These are phyloP conservation scores for Yarrowia sp. DNA, from an alignment of 805 yeast genomes.

Conservation along the genomic window DNA sequence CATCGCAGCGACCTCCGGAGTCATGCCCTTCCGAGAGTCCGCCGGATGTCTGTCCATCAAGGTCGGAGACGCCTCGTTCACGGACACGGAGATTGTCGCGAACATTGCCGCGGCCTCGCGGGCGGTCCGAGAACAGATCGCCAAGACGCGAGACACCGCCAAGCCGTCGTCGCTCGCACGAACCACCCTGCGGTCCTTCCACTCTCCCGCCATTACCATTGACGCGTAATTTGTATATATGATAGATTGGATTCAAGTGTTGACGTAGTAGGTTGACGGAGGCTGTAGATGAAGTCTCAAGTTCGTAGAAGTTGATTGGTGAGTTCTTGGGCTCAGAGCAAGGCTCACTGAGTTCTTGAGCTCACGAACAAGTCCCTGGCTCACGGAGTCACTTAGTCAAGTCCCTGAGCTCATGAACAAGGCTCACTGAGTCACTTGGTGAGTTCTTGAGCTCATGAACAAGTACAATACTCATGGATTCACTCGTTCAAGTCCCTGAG, in stretches of 20 bases:
- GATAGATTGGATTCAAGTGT: background rate
- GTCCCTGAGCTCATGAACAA: no score
- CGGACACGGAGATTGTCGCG: slow-evolving; percentile 69
- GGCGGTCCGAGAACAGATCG: slow-evolving; percentile 48
- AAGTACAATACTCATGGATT: no score
- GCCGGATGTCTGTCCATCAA: slow-evolving; percentile 55
- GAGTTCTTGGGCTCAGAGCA: no score
- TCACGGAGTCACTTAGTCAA: no score
- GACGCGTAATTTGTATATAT: slow-evolving; percentile 23
- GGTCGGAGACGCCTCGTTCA: slow-evolving; percentile 72
- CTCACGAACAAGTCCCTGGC: no score
- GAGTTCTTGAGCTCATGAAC: no score
- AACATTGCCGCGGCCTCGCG: slow-evolving; percentile 67
- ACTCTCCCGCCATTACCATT: slow-evolving; percentile 22
- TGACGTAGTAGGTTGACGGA: no score
- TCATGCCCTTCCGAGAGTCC: slow-evolving; percentile 75
- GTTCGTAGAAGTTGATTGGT: no score
- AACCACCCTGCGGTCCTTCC: slow-evolving; percentile 24
- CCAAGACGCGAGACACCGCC: slow-evolving; percentile 22
- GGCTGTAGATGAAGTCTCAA: no score
- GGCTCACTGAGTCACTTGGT: no score
- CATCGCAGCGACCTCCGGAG: slow-evolving; percentile 58
- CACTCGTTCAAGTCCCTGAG: no score
- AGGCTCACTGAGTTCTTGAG: no score
- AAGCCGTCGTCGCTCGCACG: slow-evolving; percentile 22